Base-by-base conservation (phyloP, 805 yeast genomes). In the Starmerella bombi region DNA sequence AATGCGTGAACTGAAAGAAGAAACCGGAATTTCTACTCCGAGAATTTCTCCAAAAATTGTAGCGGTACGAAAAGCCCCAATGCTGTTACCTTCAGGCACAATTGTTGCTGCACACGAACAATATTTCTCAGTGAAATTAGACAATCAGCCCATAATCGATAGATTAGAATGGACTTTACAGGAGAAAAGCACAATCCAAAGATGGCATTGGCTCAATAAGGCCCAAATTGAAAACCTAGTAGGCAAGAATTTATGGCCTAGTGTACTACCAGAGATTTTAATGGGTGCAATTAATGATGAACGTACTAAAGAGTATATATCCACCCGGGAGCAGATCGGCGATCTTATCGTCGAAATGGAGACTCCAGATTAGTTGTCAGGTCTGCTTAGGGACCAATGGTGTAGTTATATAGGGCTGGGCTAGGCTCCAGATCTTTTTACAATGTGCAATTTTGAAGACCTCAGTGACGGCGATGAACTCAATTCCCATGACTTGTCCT, bases 21-120 rank as follows among this genome's bases (percentile, higher is more conserved):
- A 49, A 28, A 49, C 52, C 2, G 52, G 52, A n/a, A 25, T 49
- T 15, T 4, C n/a, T 10, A 20, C 25, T 12, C 19, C n/a, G 14
- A 19, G 25, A 3, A 5, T 42, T 5, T 18, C 22, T 23, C 39
- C 38, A 9, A 33, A 25, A 12, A 36, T 40, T 15, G 28, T 48
- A 5, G 52, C 51, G 12, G 23, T 14, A 16, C 39, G 52, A 22
- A 21, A 20, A 20, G 52, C 52, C 16, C 52, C 52, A 14, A 36
- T 48, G 28, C 31, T 49, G 36, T 16, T 35, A 25, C 20, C 43
- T 8, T 32, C 42, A 6, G 44, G 51, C 22, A 40, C 36, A 14
- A 15, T 48, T 17, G 44, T 48, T 28, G 33, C 44, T 8, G 51
- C 52, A 1, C 33, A 38, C 20, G 52, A 49, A 41, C 38, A 32